These are phyloP conservation scores for Aureobasidium sp. DNA, from an alignment of 2,329 filamentous ascomycete genomes.

Conservation along the genomic window DNA sequence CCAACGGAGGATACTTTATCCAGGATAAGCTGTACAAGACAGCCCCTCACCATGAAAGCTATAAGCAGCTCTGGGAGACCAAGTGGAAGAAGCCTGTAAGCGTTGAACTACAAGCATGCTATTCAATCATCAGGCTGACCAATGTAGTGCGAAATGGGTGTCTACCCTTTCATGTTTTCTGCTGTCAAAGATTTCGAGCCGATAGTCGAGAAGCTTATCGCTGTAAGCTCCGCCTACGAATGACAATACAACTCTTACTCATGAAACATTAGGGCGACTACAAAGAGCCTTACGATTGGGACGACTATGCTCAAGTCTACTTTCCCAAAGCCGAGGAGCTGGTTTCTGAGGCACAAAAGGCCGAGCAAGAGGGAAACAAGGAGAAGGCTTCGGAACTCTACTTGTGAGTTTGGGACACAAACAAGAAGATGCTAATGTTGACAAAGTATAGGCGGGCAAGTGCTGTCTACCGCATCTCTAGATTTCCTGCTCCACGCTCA, in stretches of 20 bases:
- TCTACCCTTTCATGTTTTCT: conserved; percentile 62
- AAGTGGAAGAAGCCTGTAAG: conserved; percentile 64
- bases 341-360: conserved; percentile 43
- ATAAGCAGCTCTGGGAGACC: conserved; percentile 55
- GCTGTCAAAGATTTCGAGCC: conserved; percentile 60
- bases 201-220: conserved; percentile 56
- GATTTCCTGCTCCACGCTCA: conserved; percentile 53
- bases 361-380: conserved; percentile 40
- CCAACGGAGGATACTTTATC: conserved; percentile 38
- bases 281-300: conserved; percentile 55
- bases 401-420: conserved; percentile 31
- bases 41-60: conserved; percentile 41
- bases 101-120: background rate
- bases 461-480: conserved; percentile 63
- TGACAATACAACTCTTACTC: background rate
- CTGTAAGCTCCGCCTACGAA: conserved; percentile 30
- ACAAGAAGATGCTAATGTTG: background rate
- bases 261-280: conserved; percentile 39
- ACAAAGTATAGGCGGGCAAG: conserved; percentile 47
- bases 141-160: conserved; percentile 39
- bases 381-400: conserved; percentile 54
- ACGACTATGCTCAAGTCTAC: conserved; percentile 55
- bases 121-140: conserved; percentile 24
- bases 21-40: conserved; percentile 35
- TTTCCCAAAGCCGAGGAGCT: conserved; percentile 54